Base-by-base conservation (phyloP, 1,284 basidiomycete genomes). In the Athelia psychrophila region DNA sequence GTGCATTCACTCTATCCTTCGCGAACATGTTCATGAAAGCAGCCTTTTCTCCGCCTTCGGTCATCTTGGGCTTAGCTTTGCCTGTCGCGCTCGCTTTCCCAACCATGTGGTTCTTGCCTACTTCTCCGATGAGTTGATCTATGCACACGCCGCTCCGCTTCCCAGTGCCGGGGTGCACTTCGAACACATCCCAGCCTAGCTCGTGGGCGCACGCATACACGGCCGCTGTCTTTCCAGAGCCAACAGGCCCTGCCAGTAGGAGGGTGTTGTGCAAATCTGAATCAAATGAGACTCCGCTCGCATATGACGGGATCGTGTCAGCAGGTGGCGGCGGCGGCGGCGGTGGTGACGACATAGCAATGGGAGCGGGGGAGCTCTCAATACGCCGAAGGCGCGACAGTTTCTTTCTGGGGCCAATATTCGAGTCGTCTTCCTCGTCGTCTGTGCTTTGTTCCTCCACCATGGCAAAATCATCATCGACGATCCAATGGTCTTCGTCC, bases 111-210 rank as follows among this genome's bases (percentile, higher is more conserved):
- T 98, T 99, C 69, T 84, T 91, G 10, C 92, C 92, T 1, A 98
- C 91, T 58, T 97, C 93, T 10, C 97, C 97, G 20, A 99, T 85
- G 53, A 96, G 80, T 50, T 80, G 76, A 50, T 90, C 83, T 52
- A 99, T 71, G 56, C 86, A 91, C 32, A 85, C 77, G 2, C 90
- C 92, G 44, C 84, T 91, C 20, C 97, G 82, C 62, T 83, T 89
- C 22, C 93, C 93, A 53, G 95, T 87, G 3, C 97, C 97, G n/a
- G 97, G 91, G 69, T 95, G 93, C 9, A 99, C 92, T 68, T 99
- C 97, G 63, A 99, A 98, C 12, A 99, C 86, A 49, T 97, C 92
- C 88, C 91, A 99, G 3, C 90, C 93, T 19, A 99, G 78, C 68
- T 98, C 93, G 42, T 88, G 81, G 2, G 95, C 93, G 57, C 94